Base-by-base conservation (phyloP, 2,329 filamentous ascomycete genomes). In the Xylaria sp. region DNA sequence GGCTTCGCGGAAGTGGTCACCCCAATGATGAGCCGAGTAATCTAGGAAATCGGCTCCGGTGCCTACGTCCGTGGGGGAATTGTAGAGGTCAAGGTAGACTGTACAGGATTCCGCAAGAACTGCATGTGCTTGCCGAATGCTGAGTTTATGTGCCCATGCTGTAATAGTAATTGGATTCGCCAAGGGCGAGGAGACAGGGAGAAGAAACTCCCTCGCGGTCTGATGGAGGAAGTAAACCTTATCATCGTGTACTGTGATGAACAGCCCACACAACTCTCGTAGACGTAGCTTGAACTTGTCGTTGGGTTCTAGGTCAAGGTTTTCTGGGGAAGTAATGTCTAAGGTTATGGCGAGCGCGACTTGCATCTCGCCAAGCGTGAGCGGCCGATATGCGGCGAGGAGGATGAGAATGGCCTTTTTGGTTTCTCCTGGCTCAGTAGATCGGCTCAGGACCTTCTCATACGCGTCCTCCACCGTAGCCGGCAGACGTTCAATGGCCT, bases 171-270 rank as follows among this genome's bases (percentile, higher is more conserved):
- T 19, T 21, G 30, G 8, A 36, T 12, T 48, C 5, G 42, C 42
- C 39, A 42, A 14, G 9, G 54, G 8, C 17, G n/a, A 8, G 9
- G 39, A 48, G 27, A 12, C 3, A 21, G 39, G n/a, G 3, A 59
- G 56, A 14, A 61, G 47, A 53, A 61, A 61, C 58, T 61, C 58
- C 21, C 58, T 61, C 11, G 47, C 58, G 2, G 58, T 61, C 21
- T 61, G 58, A 53, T 61, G 58, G 21, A 61, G 58, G 3, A 53
- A 61, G 14, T 61, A 61, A 39, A 61, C 11, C 19, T 42, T 61
- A n/a, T 34, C 19, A 4, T 53, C 32, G 21, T 51, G 30, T 11
- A 27, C 19, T 17, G 47, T 53, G 32, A 53, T 19, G 21, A 61
- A 61, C 17, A 61, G 32, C 9, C 58, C 58, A 30, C 58, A 61